phyloP scores from a whole-genome alignment of 2,329 filamentous ascomycete genomes.

The Arthrobotrys conoides region DNA sequence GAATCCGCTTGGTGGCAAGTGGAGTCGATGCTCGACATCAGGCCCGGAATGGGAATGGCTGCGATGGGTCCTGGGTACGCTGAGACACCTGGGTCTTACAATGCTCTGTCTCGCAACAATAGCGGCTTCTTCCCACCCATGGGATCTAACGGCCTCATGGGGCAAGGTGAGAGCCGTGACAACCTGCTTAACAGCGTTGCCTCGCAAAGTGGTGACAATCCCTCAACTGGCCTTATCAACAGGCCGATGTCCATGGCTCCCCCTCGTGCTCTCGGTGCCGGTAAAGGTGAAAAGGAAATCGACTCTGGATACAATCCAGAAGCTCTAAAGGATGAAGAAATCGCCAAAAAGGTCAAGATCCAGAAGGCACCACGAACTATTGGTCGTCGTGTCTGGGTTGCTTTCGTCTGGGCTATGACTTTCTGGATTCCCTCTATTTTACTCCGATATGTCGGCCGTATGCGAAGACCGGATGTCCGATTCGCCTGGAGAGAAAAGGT shows the following conservation, averaged over 20 bases:
- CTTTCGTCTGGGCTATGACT: slow-evolving; percentile 85
- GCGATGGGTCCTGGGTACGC: slow-evolving; percentile 78
- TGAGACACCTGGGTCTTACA: slow-evolving; percentile 67
- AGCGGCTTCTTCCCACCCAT: slow-evolving; percentile 79
- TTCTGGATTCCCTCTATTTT: slow-evolving; percentile 94
- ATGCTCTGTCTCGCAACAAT: slow-evolving; percentile 65
- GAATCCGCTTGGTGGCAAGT: slow-evolving; percentile 98
- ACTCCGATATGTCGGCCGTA: slow-evolving; percentile 85
- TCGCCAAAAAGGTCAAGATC: slow-evolving; percentile 50
- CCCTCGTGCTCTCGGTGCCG: slow-evolving; percentile 66
- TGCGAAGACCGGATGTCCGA: slow-evolving; percentile 96
- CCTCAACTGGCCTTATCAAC: slow-evolving; percentile 53
- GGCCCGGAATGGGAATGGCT: slow-evolving; percentile 68
- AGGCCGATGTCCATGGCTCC: slow-evolving; percentile 66
- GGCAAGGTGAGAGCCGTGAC: slow-evolving; percentile 77
- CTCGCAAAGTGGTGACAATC: slow-evolving; percentile 66
- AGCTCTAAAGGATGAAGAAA: slow-evolving; percentile 52
- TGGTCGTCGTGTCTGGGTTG: slow-evolving; percentile 82
- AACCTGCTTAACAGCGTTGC: slow-evolving; percentile 73
- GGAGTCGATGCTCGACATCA: slow-evolving; percentile 88
- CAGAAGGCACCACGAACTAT: slow-evolving; percentile 66
- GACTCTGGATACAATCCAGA: slow-evolving; percentile 53
- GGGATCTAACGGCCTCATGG: slow-evolving; percentile 70
- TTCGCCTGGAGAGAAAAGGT: slow-evolving; percentile 98
- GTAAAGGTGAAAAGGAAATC: slow-evolving; percentile 40